phyloP scores from a whole-genome alignment of 352 stramenopile species.

The Pythium utonaiense region DNA sequence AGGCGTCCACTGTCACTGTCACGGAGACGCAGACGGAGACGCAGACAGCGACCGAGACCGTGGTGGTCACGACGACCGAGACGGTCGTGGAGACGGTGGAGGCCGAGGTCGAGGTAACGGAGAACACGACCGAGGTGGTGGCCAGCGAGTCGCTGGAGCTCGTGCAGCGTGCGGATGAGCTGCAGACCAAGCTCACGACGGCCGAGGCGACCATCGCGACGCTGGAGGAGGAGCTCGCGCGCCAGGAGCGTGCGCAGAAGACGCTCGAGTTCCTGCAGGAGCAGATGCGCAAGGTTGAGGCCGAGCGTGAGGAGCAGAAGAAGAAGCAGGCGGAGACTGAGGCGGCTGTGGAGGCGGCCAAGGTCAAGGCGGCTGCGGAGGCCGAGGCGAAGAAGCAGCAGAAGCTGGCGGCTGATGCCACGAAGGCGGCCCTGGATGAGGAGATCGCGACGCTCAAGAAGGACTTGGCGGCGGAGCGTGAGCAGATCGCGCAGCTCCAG shows the following conservation, averaged over 20 bases:
- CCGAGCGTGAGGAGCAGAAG: conserved; percentile 15
- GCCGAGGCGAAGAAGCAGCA: conserved; percentile 17
- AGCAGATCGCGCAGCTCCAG: conserved; percentile 11
- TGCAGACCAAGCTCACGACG: conserved; percentile 28
- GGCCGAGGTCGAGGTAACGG: conserved; percentile 8
- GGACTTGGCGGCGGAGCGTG: conserved; percentile 15
- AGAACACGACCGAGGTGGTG: conserved; percentile 19
- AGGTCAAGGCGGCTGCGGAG: conserved; percentile 12
- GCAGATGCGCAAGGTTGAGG: conserved; percentile 14
- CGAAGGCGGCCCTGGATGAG: conserved; percentile 5
- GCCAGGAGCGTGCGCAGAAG: conserved; percentile 7
- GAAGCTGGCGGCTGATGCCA: conserved; percentile 1
- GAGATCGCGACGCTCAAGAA: conserved; percentile 19
- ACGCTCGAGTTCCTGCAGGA: conserved; percentile 21
- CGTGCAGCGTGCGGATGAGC: conserved; percentile 26
- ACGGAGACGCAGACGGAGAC: too few relatives aligned
- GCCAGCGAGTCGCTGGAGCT: conserved; percentile 18
- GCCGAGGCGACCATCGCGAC: conserved; percentile 20
- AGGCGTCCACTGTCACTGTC: neutral
- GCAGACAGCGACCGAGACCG: neutral
- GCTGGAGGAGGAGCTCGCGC: conserved; percentile 23
- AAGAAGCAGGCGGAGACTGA: conserved; percentile 13
- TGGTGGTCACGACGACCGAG: conserved; percentile 18
- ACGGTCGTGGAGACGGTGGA: conserved; percentile 13
- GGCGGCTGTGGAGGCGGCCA: conserved; percentile 4